A percentile compares a stretch with the other conserved stretches of the same genome.
Evolutionary conservation across 169 alveolate species (phyloP).

Genomic region (Cryptosporidium ubiquitum): DNA sequence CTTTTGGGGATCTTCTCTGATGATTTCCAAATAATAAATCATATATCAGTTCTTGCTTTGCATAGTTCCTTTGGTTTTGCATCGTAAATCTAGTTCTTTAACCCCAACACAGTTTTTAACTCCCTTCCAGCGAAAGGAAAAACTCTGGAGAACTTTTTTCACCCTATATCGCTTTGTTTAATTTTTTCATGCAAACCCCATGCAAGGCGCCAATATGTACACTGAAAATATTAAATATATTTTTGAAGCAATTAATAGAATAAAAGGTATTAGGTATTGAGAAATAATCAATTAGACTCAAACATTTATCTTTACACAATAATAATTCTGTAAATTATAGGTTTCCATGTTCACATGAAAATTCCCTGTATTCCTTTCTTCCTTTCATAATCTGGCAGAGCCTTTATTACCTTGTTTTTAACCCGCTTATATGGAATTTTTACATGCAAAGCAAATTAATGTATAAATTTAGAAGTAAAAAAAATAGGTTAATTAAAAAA

Average conservation of each 20-base stretch:
- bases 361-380: no score
- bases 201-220: conserved; percentile 1
- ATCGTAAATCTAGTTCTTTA: not conserved
- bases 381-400: not conserved
- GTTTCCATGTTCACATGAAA: not conserved
- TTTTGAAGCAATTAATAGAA: not conserved
- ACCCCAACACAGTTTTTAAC: not conserved
- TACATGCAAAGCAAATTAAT: conserved; percentile 1
- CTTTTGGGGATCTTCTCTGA: conserved; percentile 6
- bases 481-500: not conserved
- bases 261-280: not conserved
- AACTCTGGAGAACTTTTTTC: not conserved
- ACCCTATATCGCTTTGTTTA: not conserved
- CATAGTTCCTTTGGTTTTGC: conserved; percentile 33
- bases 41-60: conserved; percentile 57
- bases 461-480: not conserved
- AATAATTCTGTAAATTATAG: not conserved
- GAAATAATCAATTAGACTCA: not conserved
- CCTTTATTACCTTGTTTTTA: not conserved
- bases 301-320: not conserved
- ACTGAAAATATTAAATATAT: not conserved
- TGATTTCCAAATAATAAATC: conserved; percentile 52
- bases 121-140: not conserved
- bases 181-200: conserved; percentile 9
- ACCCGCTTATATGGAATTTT: not conserved